Evolutionary conservation across 2,329 filamentous ascomycete species (phyloP).

Genomic region (Fusarium redolens): DNA sequence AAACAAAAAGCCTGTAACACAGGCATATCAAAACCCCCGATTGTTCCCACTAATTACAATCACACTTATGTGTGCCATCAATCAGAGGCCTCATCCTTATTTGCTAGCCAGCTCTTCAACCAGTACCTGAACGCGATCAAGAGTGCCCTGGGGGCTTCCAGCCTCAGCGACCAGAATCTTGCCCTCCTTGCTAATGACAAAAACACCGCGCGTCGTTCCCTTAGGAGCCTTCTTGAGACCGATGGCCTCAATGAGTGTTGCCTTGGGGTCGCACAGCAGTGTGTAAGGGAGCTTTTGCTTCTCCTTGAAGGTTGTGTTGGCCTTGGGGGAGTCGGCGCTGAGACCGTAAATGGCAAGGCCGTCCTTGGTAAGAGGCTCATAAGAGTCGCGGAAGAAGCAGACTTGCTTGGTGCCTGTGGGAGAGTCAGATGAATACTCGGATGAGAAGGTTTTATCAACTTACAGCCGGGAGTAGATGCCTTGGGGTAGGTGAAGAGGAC

Average conservation of each 20-base stretch:
- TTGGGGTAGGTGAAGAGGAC: constrained; percentile 96
- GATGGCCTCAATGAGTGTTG: constrained; percentile 82
- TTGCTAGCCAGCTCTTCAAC: constrained; percentile 60
- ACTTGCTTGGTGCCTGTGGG: constrained; percentile 88
- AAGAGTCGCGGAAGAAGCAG: constrained; percentile 91
- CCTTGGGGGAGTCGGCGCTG: constrained; percentile 86
- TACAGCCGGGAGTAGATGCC: constrained; percentile 94
- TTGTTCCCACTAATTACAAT: background rate
- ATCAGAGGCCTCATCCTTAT: constrained; percentile 3
- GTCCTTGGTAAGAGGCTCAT: constrained; percentile 78
- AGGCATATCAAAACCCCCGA: background rate
- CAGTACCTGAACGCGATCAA: constrained; percentile 79
- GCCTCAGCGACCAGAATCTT: constrained; percentile 81
- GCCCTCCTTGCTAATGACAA: constrained; percentile 84
- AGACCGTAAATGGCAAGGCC: constrained; percentile 92
- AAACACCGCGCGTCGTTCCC: constrained; percentile 87
- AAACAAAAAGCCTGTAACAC: background rate
- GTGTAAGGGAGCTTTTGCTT: constrained; percentile 92
- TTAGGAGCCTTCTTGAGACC: constrained; percentile 88
- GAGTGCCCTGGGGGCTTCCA: constrained; percentile 81
- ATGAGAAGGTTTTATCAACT: constrained; percentile 51
- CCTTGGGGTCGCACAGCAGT: constrained; percentile 83
- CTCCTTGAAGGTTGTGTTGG: constrained; percentile 91
- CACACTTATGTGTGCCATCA: background rate
- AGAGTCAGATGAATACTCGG: constrained; percentile 5